Base-by-base conservation (phyloP, 1,284 basidiomycete genomes). In the Sphaerobolus stellatus region DNA sequence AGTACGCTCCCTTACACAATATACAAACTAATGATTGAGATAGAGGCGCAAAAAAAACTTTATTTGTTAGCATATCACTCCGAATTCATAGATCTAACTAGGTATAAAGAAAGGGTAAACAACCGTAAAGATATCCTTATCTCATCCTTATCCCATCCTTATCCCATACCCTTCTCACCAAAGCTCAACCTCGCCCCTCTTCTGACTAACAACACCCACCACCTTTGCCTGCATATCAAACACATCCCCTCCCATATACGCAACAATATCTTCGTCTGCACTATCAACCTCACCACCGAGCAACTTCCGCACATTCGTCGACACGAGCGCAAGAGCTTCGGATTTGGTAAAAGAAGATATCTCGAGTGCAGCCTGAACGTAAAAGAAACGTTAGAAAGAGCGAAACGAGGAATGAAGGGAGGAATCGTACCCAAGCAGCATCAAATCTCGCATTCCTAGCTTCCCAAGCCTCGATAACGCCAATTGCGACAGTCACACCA, bases 401-500 rank as follows among this genome's bases (percentile, higher is more conserved):
- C 41, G 22, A 22, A 11, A 9, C 11, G 11, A 11, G 11, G 14
- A 11, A 11, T 13, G 9, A 44, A 9, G 24, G 4, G n/a, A 18
- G 25, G 20, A 16, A 24, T 66, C 68, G 9, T 56, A 74, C 77
- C 81, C 79, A 81, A 29, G 75, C 78, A 6, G 78, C 70, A 59
- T 86, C 82, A 62, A 81, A 82, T 3, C 82, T 71, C 1, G 80
- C 72, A 36, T 79, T 78, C 4, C 74, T 65, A 0, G 78, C 77
- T 57, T 76, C 71, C 74, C 78, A 81, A 27, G 72, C 70, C 20
- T 78, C 75, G 28, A 66, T 61, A 13, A 77, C 70, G 20, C 82
- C 82, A 7, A 86, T 58, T 0, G 75, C 84, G 24, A 86, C 77
- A 2, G 71, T 75, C 18, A 86, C 80, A 18, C 78, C 78, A 24